Conservation (phyloP, 768 basidiomycete species). For the Leccinum boreale region DNA sequence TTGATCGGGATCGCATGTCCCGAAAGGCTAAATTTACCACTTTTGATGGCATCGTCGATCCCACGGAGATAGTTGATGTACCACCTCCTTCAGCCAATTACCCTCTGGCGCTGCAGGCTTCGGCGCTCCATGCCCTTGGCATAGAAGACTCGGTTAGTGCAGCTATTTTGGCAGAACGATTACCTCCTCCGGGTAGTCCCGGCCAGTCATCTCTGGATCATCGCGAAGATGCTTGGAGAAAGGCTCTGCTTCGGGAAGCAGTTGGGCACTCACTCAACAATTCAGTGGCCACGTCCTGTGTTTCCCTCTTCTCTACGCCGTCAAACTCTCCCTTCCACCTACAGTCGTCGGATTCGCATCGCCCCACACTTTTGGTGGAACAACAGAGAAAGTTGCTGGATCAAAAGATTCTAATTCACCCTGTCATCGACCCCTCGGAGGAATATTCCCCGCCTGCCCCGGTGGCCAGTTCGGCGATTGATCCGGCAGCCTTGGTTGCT, state of each 20-base stretch:
- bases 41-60: constrained; percentile 70
- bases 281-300: constrained; percentile 44
- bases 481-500: constrained; percentile 12
- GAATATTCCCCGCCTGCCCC: constrained; percentile 28
- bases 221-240: constrained; percentile 70
- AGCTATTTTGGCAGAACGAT: constrained; percentile 66
- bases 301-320: constrained; percentile 36
- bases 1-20: constrained; percentile 43
- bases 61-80: constrained; percentile 79
- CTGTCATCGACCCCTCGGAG: constrained; percentile 34
- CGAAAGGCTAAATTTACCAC: constrained; percentile 35
- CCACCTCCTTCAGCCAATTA: constrained; percentile 67
- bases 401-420: constrained; percentile 44
- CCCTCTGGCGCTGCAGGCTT: constrained; percentile 73
- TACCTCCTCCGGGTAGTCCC: constrained; percentile 67
- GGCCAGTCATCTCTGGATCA: constrained; percentile 52
- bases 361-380: constrained; percentile 7
- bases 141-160: constrained; percentile 75
- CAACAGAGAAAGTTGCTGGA: constrained; percentile 33
- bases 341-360: constrained; percentile 25
- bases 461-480: not conserved
- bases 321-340: constrained; percentile 27
- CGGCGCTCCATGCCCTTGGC: constrained; percentile 67
- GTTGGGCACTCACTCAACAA: constrained; percentile 73
- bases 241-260: constrained; percentile 70